Evolutionary conservation across 2,329 filamentous ascomycete species (phyloP).

Genomic region (Pyrenochaeta sp.): DNA sequence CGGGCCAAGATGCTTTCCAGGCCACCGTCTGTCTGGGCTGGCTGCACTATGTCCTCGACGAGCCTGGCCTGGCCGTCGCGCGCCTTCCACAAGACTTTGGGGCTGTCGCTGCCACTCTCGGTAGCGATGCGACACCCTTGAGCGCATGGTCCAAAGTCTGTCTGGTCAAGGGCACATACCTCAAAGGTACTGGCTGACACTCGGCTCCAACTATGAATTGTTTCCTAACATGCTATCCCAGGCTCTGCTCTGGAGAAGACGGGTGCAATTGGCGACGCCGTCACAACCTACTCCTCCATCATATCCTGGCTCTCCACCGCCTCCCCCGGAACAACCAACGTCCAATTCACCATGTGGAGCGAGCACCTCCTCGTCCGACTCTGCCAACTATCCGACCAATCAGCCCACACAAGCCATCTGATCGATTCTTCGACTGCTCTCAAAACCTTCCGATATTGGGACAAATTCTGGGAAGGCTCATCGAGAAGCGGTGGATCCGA

Average conservation of each 20-base stretch:
- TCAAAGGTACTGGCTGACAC: conserved; percentile 71
- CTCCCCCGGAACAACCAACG: conserved; percentile 56
- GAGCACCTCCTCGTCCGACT: conserved; percentile 79
- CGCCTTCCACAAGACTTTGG: conserved; percentile 70
- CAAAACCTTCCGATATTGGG: conserved; percentile 67
- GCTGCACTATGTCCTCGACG: conserved; percentile 79
- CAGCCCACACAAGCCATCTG: conserved; percentile 49
- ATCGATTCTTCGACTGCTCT: conserved; percentile 49
- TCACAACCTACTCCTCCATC: conserved; percentile 71
- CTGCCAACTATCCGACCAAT: conserved; percentile 72
- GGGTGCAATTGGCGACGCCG: conserved; percentile 61
- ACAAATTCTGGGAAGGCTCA: conserved; percentile 66
- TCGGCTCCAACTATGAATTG: neutral
- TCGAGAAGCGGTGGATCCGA: conserved; percentile 27
- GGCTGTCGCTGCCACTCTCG: conserved; percentile 30
- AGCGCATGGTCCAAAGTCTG: conserved; percentile 84
- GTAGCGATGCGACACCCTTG: conserved; percentile 49
- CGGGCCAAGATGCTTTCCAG: conserved; percentile 70
- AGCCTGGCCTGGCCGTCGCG: conserved; percentile 68
- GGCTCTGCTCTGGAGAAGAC: conserved; percentile 56
- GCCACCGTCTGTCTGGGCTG: conserved; percentile 84
- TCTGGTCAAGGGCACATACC: conserved; percentile 77
- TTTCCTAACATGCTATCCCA: conserved; percentile 30
- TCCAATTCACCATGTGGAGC: conserved; percentile 77
- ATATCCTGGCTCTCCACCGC: conserved; percentile 68